A percentile compares a stretch with the other conserved stretches of the same genome.
phyloP scores from a whole-genome alignment of 75 land plant species.

The Picea sitchensis region DNA sequence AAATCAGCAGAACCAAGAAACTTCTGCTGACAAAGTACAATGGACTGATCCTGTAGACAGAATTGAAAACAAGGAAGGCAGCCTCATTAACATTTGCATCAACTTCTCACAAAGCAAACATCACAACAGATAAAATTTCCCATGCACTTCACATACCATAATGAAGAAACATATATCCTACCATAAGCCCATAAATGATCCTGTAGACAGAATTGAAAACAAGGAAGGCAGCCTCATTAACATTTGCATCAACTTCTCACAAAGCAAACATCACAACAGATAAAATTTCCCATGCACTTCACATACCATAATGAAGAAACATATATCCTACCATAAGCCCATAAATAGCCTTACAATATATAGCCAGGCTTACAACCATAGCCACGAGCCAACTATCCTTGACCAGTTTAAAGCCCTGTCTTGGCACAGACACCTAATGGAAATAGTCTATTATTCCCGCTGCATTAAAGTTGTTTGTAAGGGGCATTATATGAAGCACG shows the following conservation, averaged over 20 bases:
- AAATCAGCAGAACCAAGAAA: constrained; percentile 65
- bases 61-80: constrained; percentile 5
- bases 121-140: not conserved
- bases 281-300: not conserved
- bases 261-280: not conserved
- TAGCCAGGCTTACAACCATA: not conserved
- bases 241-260: not conserved
- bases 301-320: not conserved
- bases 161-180: too few species aligned
- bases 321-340: too few species aligned
- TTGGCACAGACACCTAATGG: not conserved
- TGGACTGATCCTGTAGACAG: constrained; percentile 5
- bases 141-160: not conserved
- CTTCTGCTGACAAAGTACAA: constrained; percentile 36
- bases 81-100: not conserved
- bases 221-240: constrained; percentile 12
- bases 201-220: constrained; percentile 2
- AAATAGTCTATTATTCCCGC: not conserved
- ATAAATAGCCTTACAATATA: not conserved
- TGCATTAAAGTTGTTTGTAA: not conserved
- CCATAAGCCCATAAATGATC: not conserved
- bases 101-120: not conserved
- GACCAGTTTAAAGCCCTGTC: not conserved
- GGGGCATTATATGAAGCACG: not conserved
- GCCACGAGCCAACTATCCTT: not conserved